Conservation (phyloP, 1,284 basidiomycete genomes). For the Malassezia yamatoensis region DNA sequence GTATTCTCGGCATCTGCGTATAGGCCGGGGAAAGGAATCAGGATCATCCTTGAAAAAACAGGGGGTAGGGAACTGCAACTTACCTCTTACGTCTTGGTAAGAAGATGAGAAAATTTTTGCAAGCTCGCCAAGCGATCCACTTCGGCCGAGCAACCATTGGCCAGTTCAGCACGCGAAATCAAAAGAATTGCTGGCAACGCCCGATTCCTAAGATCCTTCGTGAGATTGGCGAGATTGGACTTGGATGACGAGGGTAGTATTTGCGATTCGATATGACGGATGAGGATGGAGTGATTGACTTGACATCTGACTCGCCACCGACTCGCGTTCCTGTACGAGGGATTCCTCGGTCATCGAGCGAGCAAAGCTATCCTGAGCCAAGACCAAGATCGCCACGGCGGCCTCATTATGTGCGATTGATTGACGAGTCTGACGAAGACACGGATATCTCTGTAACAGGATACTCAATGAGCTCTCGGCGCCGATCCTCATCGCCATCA, state of each 20-base stretch:
- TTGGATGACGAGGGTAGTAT: neutral
- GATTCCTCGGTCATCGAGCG: no score
- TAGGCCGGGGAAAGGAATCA: constrained; percentile 48
- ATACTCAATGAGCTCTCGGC: neutral
- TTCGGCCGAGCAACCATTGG: neutral
- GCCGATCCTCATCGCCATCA: neutral
- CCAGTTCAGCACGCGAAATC: neutral
- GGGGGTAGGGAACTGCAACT: neutral
- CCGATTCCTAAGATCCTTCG: no score
- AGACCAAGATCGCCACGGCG: neutral
- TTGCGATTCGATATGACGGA: neutral
- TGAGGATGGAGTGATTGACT: constrained; percentile 22
- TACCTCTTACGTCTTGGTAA: constrained; percentile 2
- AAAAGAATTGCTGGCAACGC: no score
- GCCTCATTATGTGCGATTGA: neutral
- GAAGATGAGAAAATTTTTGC: neutral
- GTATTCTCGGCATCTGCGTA: constrained; percentile 48
- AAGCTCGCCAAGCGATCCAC: no score
- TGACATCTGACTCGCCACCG: constrained; percentile 32
- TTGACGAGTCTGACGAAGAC: neutral
- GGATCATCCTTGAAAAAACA: constrained; percentile 17
- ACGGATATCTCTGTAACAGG: constrained; percentile 14
- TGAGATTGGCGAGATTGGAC: neutral
- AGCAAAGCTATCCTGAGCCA: no score
- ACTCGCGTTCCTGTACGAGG: no score